phyloP scores from a whole-genome alignment of 768 basidiomycete genomes.

The Boletellus ananas region DNA sequence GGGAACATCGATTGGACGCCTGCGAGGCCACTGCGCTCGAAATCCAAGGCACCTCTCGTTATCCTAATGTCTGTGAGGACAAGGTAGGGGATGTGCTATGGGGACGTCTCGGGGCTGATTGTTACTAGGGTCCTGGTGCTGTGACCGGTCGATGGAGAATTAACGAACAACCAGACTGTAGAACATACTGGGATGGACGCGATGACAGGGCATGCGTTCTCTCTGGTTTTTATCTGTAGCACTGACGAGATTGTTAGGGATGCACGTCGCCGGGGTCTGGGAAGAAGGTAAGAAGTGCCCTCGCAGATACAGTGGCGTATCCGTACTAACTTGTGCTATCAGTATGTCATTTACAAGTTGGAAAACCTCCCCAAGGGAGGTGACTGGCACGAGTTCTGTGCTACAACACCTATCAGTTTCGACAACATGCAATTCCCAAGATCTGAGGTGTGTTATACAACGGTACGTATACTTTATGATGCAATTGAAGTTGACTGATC shows the following conservation, averaged over 20 bases:
- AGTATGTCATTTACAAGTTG: slow-evolving; percentile 28
- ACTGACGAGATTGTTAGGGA: slow-evolving; percentile 13
- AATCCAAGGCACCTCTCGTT: slow-evolving; percentile 18
- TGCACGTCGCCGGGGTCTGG: slow-evolving; percentile 23
- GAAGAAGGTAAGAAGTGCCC: slow-evolving; percentile 12
- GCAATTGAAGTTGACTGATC: neutral
- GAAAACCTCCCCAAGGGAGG: slow-evolving; percentile 20
- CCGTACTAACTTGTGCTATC: neutral
- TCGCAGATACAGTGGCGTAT: neutral
- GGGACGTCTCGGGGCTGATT: neutral
- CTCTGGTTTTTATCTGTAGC: neutral
- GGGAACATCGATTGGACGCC: slow-evolving; percentile 17
- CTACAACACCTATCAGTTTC: slow-evolving; percentile 31
- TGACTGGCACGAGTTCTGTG: slow-evolving; percentile 34
- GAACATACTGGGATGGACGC: slow-evolving; percentile 22
- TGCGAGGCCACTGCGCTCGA: slow-evolving; percentile 21
- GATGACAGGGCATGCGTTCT: slow-evolving; percentile 23
- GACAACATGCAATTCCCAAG: slow-evolving; percentile 19
- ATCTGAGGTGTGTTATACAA: slow-evolving; percentile 14
- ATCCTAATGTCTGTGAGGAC: slow-evolving; percentile 24
- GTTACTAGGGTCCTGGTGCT: slow-evolving; percentile 12
- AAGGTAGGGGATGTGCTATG: slow-evolving; percentile 2
- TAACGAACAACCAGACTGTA: slow-evolving; percentile 23
- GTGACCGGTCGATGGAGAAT: slow-evolving; percentile 29
- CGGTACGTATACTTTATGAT: slow-evolving; percentile 3